Conservation (phyloP, 805 yeast genomes). For the Saturnispora saitoi region DNA sequence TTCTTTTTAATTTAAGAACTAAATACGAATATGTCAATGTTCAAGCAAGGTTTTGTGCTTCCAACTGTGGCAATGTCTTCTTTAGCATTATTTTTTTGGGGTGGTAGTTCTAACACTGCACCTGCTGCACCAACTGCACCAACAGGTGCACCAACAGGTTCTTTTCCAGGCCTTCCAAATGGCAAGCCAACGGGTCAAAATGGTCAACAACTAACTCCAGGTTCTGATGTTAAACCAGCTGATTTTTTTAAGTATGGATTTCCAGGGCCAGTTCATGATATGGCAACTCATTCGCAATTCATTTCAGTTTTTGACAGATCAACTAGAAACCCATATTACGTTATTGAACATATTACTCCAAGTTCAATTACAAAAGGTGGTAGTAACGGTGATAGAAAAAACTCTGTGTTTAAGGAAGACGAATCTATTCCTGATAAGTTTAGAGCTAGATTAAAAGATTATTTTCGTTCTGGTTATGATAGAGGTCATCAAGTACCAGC, state of each 20-base stretch:
- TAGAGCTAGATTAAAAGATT: conserved; percentile 72
- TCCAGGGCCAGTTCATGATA: conserved; percentile 91
- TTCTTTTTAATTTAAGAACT: background rate
- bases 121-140: conserved; percentile 15
- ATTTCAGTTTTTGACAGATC: conserved; percentile 80
- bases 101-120: conserved; percentile 16
- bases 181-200: conserved; percentile 5
- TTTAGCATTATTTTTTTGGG: conserved; percentile 24
- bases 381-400: conserved; percentile 61
- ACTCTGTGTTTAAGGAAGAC: conserved; percentile 81
- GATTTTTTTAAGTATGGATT: conserved; percentile 87
- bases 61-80: conserved; percentile 21
- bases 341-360: conserved; percentile 78
- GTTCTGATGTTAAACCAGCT: conserved; percentile 51
- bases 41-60: conserved; percentile 10
- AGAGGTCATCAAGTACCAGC: conserved; percentile 98
- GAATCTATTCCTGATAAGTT: conserved; percentile 68
- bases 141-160: conserved; percentile 9
- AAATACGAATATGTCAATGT: conserved; percentile 9
- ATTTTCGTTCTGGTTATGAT: conserved; percentile 92
- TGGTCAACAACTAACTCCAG: conserved; percentile 11
- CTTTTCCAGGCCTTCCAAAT: conserved; percentile 6
- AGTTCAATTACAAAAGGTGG: conserved; percentile 46
- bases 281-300: conserved; percentile 65
- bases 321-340: conserved; percentile 77